phyloP scores from a whole-genome alignment of 1,139 yeast species.

The Geotrichum restrictum region DNA sequence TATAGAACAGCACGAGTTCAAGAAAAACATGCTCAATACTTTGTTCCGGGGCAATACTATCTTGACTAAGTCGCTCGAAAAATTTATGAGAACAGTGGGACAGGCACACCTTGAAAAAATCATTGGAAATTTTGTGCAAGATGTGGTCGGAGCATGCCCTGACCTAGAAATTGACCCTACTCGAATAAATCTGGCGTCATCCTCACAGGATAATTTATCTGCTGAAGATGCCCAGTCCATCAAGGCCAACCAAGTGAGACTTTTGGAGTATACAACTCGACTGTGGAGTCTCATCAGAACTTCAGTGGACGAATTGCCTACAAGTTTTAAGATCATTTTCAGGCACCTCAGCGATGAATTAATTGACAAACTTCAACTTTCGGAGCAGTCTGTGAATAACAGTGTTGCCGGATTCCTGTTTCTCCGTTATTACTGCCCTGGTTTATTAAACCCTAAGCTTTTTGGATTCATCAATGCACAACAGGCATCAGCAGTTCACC shows the following conservation, averaged over 20 bases:
- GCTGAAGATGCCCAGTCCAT: conserved; percentile 41
- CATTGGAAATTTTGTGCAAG: conserved; percentile 62
- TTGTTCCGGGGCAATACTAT: conserved; percentile 82
- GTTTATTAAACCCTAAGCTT: conserved; percentile 80
- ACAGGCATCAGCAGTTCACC: conserved; percentile 65
- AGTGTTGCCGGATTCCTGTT: conserved; percentile 81
- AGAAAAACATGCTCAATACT: conserved; percentile 49
- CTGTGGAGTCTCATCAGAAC: conserved; percentile 69
- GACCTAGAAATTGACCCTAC: conserved; percentile 75
- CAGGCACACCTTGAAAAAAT: conserved; percentile 70
- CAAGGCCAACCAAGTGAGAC: conserved; percentile 50
- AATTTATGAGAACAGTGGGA: conserved; percentile 72
- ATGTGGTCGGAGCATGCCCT: conserved; percentile 48
- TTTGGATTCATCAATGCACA: conserved; percentile 69
- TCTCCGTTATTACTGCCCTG: conserved; percentile 85
- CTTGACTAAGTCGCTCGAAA: conserved; percentile 74
- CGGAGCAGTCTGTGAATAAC: conserved; percentile 35
- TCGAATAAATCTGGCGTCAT: conserved; percentile 40
- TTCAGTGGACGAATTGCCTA: conserved; percentile 78
- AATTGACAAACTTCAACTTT: conserved; percentile 21
- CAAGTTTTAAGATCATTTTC: conserved; percentile 51
- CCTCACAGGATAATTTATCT: conserved; percentile 34
- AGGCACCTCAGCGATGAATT: conserved; percentile 30
- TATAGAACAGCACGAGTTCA: conserved; percentile 20
- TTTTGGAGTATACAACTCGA: conserved; percentile 54